A percentile compares a stretch with the other conserved stretches of the same genome.
These are phyloP conservation scores for Chlorella sp. DNA, from an alignment of 139 green algal genomes.

Conservation along the genomic window DNA sequence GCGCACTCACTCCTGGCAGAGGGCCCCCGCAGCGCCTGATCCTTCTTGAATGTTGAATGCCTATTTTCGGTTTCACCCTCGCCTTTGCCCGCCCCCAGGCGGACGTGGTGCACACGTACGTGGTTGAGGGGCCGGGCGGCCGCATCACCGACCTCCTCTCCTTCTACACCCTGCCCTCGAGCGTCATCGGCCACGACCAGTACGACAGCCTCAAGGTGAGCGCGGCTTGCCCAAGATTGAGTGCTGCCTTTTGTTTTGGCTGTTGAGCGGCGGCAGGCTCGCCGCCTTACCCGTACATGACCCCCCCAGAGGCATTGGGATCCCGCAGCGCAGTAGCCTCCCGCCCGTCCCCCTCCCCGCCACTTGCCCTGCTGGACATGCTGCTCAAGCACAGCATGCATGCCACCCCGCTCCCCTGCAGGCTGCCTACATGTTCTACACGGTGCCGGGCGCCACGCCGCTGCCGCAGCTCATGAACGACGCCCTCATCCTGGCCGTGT, in stretches of 20 bases:
- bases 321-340: too few species aligned
- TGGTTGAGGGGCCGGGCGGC: conserved; percentile 78
- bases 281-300: too few species aligned
- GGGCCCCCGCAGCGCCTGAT: too few species aligned
- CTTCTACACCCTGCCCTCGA: conserved; percentile 96
- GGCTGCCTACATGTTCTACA: conserved; percentile 98
- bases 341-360: too few species aligned
- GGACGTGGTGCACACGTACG: conserved; percentile 88
- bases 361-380: too few species aligned
- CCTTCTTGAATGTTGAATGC: background rate
- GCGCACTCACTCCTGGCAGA: too few species aligned
- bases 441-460: conserved; percentile 56
- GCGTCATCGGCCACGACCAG: conserved; percentile 86
- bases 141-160: conserved; percentile 88
- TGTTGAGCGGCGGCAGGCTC: too few species aligned
- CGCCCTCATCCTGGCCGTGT: conserved; percentile 88
- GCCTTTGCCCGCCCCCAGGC: background rate
- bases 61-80: background rate
- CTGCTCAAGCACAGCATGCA: too few species aligned
- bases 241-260: too few species aligned
- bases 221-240: too few species aligned
- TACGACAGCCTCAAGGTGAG: conserved; percentile 77
- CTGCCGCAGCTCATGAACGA: conserved; percentile 81
- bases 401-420: background rate
- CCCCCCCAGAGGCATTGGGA: too few species aligned